A percentile compares a stretch with the other conserved stretches of the same genome.
These are phyloP conservation scores for Phaeotremella skinneri DNA, from an alignment of 768 basidiomycete species.

Conservation along the genomic window DNA sequence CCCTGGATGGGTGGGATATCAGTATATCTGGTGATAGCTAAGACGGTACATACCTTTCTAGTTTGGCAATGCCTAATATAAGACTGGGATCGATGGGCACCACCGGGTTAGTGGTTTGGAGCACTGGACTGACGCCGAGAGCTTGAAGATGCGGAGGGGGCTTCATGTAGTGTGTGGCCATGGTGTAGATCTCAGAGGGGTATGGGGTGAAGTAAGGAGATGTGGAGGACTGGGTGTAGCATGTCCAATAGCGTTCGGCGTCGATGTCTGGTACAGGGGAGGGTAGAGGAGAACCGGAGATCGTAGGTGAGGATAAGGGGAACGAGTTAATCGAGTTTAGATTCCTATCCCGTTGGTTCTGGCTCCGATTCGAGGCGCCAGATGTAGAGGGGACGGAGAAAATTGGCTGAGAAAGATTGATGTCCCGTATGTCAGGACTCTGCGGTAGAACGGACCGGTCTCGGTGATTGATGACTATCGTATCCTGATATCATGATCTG, in stretches of 20 bases:
- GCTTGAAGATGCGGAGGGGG: constrained; percentile 52
- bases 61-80: constrained; percentile 60
- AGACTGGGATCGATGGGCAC: constrained; percentile 57
- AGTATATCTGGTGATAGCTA: constrained; percentile 53
- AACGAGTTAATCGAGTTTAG: constrained; percentile 48
- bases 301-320: constrained; percentile 29
- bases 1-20: constrained; percentile 53
- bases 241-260: not conserved
- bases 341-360: no score
- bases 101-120: constrained; percentile 74
- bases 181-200: constrained; percentile 56
- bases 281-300: constrained; percentile 2
- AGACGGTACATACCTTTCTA: constrained; percentile 66
- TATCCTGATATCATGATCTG: constrained; percentile 35
- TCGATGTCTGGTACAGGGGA: not conserved
- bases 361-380: no score
- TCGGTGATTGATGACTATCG: constrained; percentile 70
- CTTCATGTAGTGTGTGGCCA: constrained; percentile 65
- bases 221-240: constrained; percentile 2
- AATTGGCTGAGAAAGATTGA: constrained; percentile 60
- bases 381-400: constrained; percentile 10
- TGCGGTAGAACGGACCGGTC: constrained; percentile 63
- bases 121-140: constrained; percentile 52
- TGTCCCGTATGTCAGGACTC: constrained; percentile 60
- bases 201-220: constrained; percentile 27